These are phyloP conservation scores for Novymonas esmeraldas DNA, from an alignment of 208 protist genomes.

Conservation along the genomic window DNA sequence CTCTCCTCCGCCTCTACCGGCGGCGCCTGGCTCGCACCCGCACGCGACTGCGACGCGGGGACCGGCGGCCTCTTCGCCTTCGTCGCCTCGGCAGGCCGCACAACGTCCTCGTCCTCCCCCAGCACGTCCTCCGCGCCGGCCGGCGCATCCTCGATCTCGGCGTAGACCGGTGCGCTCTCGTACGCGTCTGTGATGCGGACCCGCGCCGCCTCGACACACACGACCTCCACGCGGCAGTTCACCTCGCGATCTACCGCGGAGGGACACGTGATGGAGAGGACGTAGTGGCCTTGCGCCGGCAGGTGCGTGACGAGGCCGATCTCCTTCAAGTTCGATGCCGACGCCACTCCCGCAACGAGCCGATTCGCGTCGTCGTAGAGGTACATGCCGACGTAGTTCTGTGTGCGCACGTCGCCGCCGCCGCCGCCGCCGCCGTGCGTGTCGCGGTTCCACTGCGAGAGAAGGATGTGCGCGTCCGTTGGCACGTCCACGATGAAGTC, in stretches of 20 bases:
- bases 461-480: slow-evolving; percentile 69
- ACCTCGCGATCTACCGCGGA: slow-evolving; percentile 37
- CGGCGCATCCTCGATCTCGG: slow-evolving; percentile 18
- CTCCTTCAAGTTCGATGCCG: slow-evolving; percentile 68
- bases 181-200: slow-evolving; percentile 71
- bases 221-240: slow-evolving; percentile 65
- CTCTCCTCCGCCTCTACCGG: slow-evolving; percentile 2
- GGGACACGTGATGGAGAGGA: slow-evolving; percentile 65
- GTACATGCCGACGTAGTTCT: slow-evolving; percentile 79
- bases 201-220: slow-evolving; percentile 59
- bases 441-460: slow-evolving; percentile 60
- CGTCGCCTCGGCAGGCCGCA: slow-evolving; percentile 1
- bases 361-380: slow-evolving; percentile 60
- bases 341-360: slow-evolving; percentile 46
- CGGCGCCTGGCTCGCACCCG: neutral
- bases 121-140: slow-evolving; percentile 9
- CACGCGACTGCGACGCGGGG: slow-evolving; percentile 6
- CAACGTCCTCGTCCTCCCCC: slow-evolving; percentile 17
- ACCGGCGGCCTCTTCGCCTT: slow-evolving; percentile 1
- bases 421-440: slow-evolving; percentile 33
- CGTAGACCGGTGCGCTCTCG: slow-evolving; percentile 39
- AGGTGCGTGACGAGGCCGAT: slow-evolving; percentile 61
- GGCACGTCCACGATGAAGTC: slow-evolving; percentile 74
- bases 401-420: slow-evolving; percentile 50
- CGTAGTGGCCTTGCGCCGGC: slow-evolving; percentile 53